Base-by-base conservation (phyloP, 345 rosid species). In the Cardamine occulta region DNA sequence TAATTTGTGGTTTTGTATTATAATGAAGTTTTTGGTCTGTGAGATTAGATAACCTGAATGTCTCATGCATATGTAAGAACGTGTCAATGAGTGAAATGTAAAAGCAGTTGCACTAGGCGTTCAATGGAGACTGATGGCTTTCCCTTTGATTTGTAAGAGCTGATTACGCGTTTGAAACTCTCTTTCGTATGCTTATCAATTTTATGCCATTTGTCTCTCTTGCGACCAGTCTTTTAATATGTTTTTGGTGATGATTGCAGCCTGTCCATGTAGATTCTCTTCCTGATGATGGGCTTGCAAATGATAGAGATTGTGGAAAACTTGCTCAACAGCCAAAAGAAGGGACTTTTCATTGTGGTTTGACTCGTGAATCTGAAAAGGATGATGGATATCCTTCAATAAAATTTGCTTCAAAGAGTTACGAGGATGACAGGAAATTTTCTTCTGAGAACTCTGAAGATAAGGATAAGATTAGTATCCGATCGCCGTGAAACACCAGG, bases 131-230 rank as follows among this genome's bases (percentile, higher is more conserved):
- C 83, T 84, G 89, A 80, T 83, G 88, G 84, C 87, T 80, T 82
- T 67, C 80, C 81, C 73, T 65, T 65, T 1, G 76, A 88, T 85
- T 89, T 70, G 91, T 89, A 88, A 89, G 95, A 85, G 79, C 86
- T 84, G 77, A 82, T 77, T 80, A 69, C 72, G 54, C 74, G 45
- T 76, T 80, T 55, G 45, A 18, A 29, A 19, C 62, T 21, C 39
- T 39, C 37, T 49, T 54, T 59, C 26, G 13, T n/a, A 47, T 45
- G 40, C 1, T 39, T 44, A 17, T 65, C 9, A 26, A 12, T 48
- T 65, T 0, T 63, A 63, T 3, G 18, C 55, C 34, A 47, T 26
- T 8, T 64, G 0, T 64, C 40, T 28, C 29, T 28, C 28, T 28
- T 28, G 26, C 6, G 12, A 17, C 57, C 58, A 66, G 21, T 63